Percentiles rank a stretch among this genome's conserved stretches.
Evolutionary conservation across 192 early-diverging fungal species (phyloP).

Genomic region (Coemansia sp.): DNA sequence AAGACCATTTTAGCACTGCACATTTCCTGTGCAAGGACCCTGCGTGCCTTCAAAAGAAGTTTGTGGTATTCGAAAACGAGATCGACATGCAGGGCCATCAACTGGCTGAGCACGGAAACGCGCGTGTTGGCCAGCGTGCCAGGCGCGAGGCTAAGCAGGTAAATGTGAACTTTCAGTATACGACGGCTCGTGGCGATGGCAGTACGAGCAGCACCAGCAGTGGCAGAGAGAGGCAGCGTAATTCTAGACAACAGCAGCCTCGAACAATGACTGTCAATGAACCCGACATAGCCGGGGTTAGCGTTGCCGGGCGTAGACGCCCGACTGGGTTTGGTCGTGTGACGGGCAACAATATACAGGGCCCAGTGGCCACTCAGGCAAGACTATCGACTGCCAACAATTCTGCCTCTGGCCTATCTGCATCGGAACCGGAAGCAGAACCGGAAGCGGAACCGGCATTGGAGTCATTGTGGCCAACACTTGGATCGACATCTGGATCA

Average conservation of each 20-base stretch:
- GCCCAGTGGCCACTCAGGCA: not conserved
- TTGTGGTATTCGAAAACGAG: slow-evolving; percentile 92
- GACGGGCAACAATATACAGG: slow-evolving; percentile 1
- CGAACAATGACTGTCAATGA: slow-evolving; percentile 47
- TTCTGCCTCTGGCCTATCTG: slow-evolving; percentile 5
- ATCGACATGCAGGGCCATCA: slow-evolving; percentile 92
- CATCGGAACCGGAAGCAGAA: slow-evolving; percentile 15
- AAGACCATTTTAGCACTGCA: slow-evolving; percentile 79
- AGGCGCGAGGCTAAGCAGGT: slow-evolving; percentile 45
- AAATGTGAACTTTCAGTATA: slow-evolving; percentile 37
- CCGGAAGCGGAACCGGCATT: slow-evolving; percentile 19
- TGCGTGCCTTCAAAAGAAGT: slow-evolving; percentile 90
- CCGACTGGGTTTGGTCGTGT: slow-evolving; percentile 44
- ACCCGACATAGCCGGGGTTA: slow-evolving; percentile 42
- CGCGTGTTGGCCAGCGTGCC: slow-evolving; percentile 38
- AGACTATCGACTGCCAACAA: not conserved
- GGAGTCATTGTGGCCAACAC: slow-evolving; percentile 40
- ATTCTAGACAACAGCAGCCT: slow-evolving; percentile 15
- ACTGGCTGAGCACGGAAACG: slow-evolving; percentile 55
- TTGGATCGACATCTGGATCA: slow-evolving; percentile 12
- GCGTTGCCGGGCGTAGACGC: slow-evolving; percentile 44
- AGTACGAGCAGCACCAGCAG: slow-evolving; percentile 8
- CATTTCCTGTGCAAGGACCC: slow-evolving; percentile 82
- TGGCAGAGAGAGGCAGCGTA: slow-evolving; percentile 1
- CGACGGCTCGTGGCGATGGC: slow-evolving; percentile 9